Percentiles rank a stretch among this genome's conserved stretches.
These are phyloP conservation scores for Apiospora kogelbergensis DNA, from an alignment of 2,329 filamentous ascomycete genomes.

Conservation along the genomic window DNA sequence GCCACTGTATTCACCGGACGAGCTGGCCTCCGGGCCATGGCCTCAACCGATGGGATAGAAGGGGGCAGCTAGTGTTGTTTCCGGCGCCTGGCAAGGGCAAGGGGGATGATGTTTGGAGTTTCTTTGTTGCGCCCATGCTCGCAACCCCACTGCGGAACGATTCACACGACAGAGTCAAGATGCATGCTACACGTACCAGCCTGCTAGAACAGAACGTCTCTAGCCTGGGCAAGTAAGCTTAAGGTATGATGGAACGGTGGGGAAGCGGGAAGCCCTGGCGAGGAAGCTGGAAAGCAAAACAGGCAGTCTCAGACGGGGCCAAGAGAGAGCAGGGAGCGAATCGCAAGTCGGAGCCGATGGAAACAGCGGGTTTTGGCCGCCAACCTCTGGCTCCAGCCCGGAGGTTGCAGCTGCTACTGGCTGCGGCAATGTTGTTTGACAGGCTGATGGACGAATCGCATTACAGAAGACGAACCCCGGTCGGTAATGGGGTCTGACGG, in stretches of 20 bases:
- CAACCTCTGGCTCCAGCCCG: background rate
- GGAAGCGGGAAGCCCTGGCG: background rate
- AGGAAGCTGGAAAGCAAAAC: background rate
- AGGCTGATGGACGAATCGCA: slow-evolving; percentile 9
- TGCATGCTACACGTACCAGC: too few species aligned
- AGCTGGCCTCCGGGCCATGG: background rate
- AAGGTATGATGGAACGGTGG: background rate
- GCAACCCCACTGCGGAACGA: background rate
- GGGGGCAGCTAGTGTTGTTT: background rate
- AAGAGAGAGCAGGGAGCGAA: background rate
- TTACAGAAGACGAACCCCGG: background rate
- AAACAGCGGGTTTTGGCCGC: background rate
- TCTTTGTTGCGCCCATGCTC: background rate
- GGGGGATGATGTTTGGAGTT: background rate
- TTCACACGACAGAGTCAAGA: background rate
- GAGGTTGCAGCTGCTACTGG: background rate
- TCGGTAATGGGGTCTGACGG: background rate
- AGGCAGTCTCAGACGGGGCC: slow-evolving; percentile 3
- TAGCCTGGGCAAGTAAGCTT: background rate
- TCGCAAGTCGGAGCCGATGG: background rate
- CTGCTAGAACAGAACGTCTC: background rate
- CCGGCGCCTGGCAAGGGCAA: background rate
- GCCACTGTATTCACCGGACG: background rate
- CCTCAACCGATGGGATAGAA: background rate
- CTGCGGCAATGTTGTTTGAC: background rate